Percentiles rank a stretch among this genome's conserved stretches.
phyloP scores from a whole-genome alignment of 805 yeast species.

The Candida germanica region DNA sequence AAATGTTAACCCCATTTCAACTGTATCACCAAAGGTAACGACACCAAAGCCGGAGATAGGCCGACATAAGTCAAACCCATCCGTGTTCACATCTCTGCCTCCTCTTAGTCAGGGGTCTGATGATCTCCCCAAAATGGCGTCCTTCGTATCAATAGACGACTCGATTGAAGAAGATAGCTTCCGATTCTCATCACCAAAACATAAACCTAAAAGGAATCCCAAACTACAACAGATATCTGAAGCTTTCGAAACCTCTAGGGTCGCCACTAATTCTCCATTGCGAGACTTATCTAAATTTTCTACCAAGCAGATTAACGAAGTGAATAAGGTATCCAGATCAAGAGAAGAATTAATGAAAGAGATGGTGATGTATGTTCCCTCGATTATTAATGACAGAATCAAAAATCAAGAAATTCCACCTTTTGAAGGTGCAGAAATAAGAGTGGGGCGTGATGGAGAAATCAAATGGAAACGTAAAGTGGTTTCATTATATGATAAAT shows the following conservation, averaged over 20 bases:
- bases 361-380: constrained; percentile 46
- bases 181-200: constrained; percentile 2
- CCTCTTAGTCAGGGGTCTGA: too few relatives aligned
- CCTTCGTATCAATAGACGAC: constrained; percentile 3
- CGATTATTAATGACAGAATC: constrained; percentile 19
- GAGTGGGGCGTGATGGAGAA: constrained; percentile 20
- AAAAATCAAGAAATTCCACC: constrained; percentile 15
- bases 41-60: too few relatives aligned
- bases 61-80: too few relatives aligned
- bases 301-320: constrained; percentile 30
- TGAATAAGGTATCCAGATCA: constrained; percentile 35
- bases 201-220: not conserved
- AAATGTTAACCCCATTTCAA: too few relatives aligned
- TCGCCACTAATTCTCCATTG: constrained; percentile 2
- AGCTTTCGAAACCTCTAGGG: not conserved
- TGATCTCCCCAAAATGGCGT: not conserved
- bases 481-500: constrained; percentile 46
- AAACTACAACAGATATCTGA: not conserved
- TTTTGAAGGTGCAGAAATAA: constrained; percentile 5
- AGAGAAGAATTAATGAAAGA: constrained; percentile 51
- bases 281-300: constrained; percentile 15
- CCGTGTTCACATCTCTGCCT: too few relatives aligned
- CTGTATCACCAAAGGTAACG: too few relatives aligned
- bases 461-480: constrained; percentile 52
- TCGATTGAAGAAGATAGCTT: constrained; percentile 5